Evolutionary conservation across 2,329 filamentous ascomycete genomes (phyloP).

Genomic region (Fusarium albosuccineum): DNA sequence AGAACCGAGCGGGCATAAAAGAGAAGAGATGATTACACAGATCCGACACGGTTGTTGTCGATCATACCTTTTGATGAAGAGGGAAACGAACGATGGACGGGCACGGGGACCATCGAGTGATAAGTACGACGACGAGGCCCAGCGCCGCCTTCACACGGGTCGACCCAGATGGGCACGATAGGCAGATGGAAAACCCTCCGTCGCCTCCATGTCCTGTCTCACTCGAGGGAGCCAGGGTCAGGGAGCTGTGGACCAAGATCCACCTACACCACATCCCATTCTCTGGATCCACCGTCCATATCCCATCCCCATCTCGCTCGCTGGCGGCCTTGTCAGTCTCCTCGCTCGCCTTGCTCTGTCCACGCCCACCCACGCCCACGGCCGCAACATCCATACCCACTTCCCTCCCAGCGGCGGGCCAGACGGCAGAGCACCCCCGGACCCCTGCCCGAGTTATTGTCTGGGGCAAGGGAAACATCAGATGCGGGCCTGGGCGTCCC

Average conservation of each 20-base stretch:
- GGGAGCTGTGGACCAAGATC: slow-evolving; percentile 47
- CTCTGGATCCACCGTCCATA: slow-evolving; percentile 35
- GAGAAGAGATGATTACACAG: slow-evolving; percentile 60
- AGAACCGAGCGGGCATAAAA: slow-evolving; percentile 64
- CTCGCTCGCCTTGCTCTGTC: slow-evolving; percentile 11
- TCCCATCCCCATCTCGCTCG: slow-evolving; percentile 27
- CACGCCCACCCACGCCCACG: slow-evolving; percentile 31
- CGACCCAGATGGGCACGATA: slow-evolving; percentile 47
- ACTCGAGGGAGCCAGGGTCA: slow-evolving; percentile 60
- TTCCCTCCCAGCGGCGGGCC: slow-evolving; percentile 43
- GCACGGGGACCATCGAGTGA: slow-evolving; percentile 60
- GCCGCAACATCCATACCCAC: slow-evolving; percentile 21
- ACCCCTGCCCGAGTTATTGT: slow-evolving; percentile 45
- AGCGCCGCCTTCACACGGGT: slow-evolving; percentile 45
- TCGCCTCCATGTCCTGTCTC: slow-evolving; percentile 63
- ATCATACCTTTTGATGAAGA: slow-evolving; percentile 58
- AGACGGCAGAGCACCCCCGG: slow-evolving; percentile 47
- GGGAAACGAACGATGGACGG: slow-evolving; percentile 51
- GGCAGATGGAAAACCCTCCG: slow-evolving; percentile 47
- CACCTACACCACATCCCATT: slow-evolving; percentile 44
- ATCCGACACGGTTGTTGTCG: slow-evolving; percentile 63
- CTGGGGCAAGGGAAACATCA: slow-evolving; percentile 50
- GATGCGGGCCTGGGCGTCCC: slow-evolving; percentile 40
- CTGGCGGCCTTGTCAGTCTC: slow-evolving; percentile 21
- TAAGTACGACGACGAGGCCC: slow-evolving; percentile 62